These are phyloP conservation scores for Phaffia rhodozyma DNA, from an alignment of 1,284 basidiomycete genomes.

Conservation along the genomic window DNA sequence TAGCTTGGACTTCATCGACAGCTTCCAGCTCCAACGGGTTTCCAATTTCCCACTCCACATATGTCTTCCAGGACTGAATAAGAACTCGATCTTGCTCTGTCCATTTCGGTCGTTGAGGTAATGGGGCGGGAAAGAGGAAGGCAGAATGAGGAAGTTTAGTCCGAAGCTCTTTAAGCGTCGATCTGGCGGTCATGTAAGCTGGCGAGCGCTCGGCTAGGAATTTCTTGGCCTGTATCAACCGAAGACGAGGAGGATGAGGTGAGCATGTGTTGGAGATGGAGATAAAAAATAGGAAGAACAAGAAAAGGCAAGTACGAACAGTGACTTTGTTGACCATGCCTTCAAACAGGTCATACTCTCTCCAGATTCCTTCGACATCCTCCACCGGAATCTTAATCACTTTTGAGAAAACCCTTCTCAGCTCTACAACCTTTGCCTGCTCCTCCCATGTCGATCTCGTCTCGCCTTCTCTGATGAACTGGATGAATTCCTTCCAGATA, in stretches of 20 bases:
- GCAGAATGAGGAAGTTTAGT: slow-evolving; percentile 46
- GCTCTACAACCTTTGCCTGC: slow-evolving; percentile 85
- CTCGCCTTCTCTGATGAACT: slow-evolving; percentile 69
- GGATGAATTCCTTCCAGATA: slow-evolving; percentile 56
- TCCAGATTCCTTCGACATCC: slow-evolving; percentile 88
- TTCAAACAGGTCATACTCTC: slow-evolving; percentile 89
- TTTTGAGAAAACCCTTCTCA: slow-evolving; percentile 84
- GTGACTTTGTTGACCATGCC: slow-evolving; percentile 81
- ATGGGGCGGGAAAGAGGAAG: slow-evolving; percentile 47
- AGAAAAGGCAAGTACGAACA: slow-evolving; percentile 34
- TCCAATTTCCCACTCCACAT: slow-evolving; percentile 89
- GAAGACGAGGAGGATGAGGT: neutral
- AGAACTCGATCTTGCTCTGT: slow-evolving; percentile 57
- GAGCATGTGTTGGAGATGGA: neutral
- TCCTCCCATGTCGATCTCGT: slow-evolving; percentile 82
- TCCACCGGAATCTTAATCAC: slow-evolving; percentile 88
- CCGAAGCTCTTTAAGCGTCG: slow-evolving; percentile 70
- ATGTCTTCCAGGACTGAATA: slow-evolving; percentile 76
- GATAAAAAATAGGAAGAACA: neutral
- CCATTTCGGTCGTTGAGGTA: slow-evolving; percentile 66
- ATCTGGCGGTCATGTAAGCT: slow-evolving; percentile 85
- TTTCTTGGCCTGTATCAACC: slow-evolving; percentile 61
- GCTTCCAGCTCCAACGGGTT: slow-evolving; percentile 74
- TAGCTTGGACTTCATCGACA: slow-evolving; percentile 62
- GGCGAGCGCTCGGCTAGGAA: slow-evolving; percentile 76